phyloP scores from a whole-genome alignment of 768 basidiomycete species.

The Kwoniella pini region DNA sequence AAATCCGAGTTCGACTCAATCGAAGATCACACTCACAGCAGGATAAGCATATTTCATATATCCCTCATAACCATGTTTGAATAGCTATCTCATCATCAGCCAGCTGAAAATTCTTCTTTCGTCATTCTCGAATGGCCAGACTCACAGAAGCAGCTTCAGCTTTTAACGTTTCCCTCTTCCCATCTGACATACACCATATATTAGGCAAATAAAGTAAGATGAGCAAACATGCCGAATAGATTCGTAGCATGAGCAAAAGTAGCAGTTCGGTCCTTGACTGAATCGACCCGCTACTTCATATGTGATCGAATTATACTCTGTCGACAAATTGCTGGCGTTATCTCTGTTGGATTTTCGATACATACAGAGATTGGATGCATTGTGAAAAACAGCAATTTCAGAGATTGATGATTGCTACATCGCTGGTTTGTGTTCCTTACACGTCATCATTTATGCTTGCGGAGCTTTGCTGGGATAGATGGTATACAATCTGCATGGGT shows the following conservation, averaged over 20 bases:
- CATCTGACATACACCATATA: constrained; percentile 14
- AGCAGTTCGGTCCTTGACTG: neutral
- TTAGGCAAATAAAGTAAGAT: constrained; percentile 6
- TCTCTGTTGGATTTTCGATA: no score
- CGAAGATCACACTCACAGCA: constrained; percentile 38
- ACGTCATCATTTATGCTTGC: no score
- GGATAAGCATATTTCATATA: constrained; percentile 73
- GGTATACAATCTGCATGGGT: no score
- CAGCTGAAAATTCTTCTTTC: neutral
- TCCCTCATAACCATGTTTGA: constrained; percentile 85
- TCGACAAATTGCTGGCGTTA: no score
- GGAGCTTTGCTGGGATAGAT: no score
- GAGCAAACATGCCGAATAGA: constrained; percentile 10
- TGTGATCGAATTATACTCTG: no score
- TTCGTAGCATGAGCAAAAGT: constrained; percentile 5
- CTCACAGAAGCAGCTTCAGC: constrained; percentile 15
- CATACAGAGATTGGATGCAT: no score
- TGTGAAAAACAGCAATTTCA: no score
- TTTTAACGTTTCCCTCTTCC: constrained; percentile 4
- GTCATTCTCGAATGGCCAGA: neutral
- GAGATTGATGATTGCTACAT: no score
- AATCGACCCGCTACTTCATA: neutral
- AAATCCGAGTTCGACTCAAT: no score
- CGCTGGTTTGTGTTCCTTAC: no score
- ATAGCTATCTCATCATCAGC: constrained; percentile 58